These are phyloP conservation scores for Actinomucor elegans DNA, from an alignment of 371 early-diverging fungal genomes.

Conservation along the genomic window DNA sequence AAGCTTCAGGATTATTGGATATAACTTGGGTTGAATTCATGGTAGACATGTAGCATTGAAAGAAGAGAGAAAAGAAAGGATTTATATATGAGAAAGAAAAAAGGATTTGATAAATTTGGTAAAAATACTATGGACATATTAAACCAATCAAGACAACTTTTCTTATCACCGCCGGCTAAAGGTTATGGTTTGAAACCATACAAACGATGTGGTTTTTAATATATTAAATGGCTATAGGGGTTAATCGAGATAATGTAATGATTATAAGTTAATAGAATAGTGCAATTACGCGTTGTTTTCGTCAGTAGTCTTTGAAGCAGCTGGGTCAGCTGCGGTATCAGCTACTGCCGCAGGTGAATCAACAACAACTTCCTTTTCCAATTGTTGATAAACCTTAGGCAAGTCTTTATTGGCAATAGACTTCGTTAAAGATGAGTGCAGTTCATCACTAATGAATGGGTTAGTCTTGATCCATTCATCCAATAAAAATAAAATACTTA, in stretches of 20 bases:
- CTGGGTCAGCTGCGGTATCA: neutral
- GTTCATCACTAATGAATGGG: slow-evolving; percentile 9
- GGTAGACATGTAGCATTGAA: neutral
- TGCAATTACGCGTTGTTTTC: too few relatives aligned
- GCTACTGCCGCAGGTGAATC: neutral
- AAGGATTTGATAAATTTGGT: slow-evolving; percentile 3
- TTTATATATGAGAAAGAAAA: slow-evolving; percentile 1
- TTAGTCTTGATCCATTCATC: too few relatives aligned
- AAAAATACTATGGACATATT: slow-evolving; percentile 9
- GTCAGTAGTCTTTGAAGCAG: too few relatives aligned
- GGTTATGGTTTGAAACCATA: neutral
- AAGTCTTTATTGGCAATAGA: slow-evolving; percentile 8
- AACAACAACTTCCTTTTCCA: neutral
- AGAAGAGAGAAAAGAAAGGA: neutral
- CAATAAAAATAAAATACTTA: slow-evolving; percentile 12
- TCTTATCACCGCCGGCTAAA: slow-evolving; percentile 5
- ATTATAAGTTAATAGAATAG: too few relatives aligned
- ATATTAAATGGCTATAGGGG: too few relatives aligned
- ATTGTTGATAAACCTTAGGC: slow-evolving; percentile 9
- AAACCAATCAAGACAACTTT: slow-evolving; percentile 12
- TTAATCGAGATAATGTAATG: too few relatives aligned
- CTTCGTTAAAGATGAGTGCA: slow-evolving; percentile 13
- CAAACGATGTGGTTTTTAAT: too few relatives aligned
- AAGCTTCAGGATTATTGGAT: slow-evolving; percentile 16
- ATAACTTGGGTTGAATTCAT: slow-evolving; percentile 14